Conservation (phyloP, 2,329 filamentous ascomycete genomes). For the Colletotrichum plurivorum region DNA sequence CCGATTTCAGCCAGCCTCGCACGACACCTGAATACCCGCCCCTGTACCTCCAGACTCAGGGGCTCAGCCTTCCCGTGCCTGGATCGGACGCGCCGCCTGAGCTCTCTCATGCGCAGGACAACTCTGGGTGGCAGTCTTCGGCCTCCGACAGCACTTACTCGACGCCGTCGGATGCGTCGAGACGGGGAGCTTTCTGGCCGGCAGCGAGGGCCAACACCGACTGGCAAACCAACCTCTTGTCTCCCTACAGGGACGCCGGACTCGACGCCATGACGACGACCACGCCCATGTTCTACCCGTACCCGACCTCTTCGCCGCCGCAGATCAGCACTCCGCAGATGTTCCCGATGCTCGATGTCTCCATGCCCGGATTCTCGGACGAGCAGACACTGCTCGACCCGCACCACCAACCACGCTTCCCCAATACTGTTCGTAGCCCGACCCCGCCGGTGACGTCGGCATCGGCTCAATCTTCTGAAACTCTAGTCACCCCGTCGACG, state of each 20-base stretch:
- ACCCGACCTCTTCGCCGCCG: conserved; percentile 45
- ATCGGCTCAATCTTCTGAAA: conserved; percentile 63
- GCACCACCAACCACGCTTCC: conserved; percentile 53
- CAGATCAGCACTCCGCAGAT: conserved; percentile 46
- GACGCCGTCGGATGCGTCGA: conserved; percentile 58
- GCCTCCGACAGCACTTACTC: conserved; percentile 64
- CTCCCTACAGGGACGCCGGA: conserved; percentile 45
- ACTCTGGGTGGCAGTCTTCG: conserved; percentile 59
- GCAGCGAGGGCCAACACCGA: conserved; percentile 48
- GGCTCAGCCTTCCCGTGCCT: conserved; percentile 33
- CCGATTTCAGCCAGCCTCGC: conserved; percentile 40
- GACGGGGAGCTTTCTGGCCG: conserved; percentile 43
- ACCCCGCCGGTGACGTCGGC: conserved; percentile 61
- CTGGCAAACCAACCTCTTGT: conserved; percentile 49
- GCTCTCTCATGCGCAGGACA: conserved; percentile 49
- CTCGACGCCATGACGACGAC: conserved; percentile 47
- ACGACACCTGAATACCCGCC: conserved; percentile 37
- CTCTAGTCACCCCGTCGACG: conserved; percentile 62
- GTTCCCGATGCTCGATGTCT: conserved; percentile 53
- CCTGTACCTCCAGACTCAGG: conserved; percentile 37
- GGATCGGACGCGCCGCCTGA: conserved; percentile 34
- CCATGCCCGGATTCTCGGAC: conserved; percentile 54
- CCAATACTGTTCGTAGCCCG: conserved; percentile 63
- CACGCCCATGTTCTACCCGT: conserved; percentile 48
- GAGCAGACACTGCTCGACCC: conserved; percentile 52